Percentiles rank a stretch among this genome's conserved stretches.
Evolutionary conservation across 2,329 filamentous ascomycete genomes (phyloP).

Genomic region (Fusarium sp.): DNA sequence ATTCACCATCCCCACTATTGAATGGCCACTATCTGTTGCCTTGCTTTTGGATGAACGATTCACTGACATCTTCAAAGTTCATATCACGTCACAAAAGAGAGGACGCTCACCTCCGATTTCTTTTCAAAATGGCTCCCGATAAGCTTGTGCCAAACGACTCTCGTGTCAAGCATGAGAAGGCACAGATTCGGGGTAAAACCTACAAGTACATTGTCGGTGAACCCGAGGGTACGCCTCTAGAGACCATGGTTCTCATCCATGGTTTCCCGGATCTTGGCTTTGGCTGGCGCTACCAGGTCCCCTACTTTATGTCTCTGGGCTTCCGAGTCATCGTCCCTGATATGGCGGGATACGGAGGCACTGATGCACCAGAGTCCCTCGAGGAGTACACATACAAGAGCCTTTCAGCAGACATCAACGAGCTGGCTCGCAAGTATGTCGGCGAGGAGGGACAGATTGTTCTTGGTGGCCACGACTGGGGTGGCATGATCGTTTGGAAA

Average conservation of each 20-base stretch:
- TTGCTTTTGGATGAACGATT: background rate
- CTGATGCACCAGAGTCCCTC: constrained; percentile 73
- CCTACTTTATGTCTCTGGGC: constrained; percentile 76
- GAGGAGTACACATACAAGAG: constrained; percentile 77
- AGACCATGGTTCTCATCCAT: constrained; percentile 70
- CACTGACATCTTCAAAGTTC: constrained; percentile 21
- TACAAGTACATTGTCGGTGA: constrained; percentile 75
- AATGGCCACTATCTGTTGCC: background rate
- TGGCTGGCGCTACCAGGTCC: constrained; percentile 92
- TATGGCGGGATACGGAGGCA: constrained; percentile 87
- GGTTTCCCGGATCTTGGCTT: constrained; percentile 87
- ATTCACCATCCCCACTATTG: constrained; percentile 1
- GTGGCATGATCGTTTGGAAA: constrained; percentile 81
- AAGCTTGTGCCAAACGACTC: constrained; percentile 76
- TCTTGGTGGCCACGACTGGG: constrained; percentile 94
- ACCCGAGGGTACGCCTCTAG: constrained; percentile 58
- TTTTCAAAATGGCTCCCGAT: constrained; percentile 62
- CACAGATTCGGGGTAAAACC: constrained; percentile 73
- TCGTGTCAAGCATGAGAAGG: constrained; percentile 73
- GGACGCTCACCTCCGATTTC: background rate
- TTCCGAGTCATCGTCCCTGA: constrained; percentile 87
- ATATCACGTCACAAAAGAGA: background rate
- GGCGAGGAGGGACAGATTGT: constrained; percentile 69
- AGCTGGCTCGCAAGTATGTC: constrained; percentile 70
- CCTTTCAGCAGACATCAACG: constrained; percentile 79